Evolutionary conservation across 2,329 filamentous ascomycete species (phyloP), one percentile per base, ranked within the genome.

Genomic region (Pseudodiploospora longispora): DNA sequence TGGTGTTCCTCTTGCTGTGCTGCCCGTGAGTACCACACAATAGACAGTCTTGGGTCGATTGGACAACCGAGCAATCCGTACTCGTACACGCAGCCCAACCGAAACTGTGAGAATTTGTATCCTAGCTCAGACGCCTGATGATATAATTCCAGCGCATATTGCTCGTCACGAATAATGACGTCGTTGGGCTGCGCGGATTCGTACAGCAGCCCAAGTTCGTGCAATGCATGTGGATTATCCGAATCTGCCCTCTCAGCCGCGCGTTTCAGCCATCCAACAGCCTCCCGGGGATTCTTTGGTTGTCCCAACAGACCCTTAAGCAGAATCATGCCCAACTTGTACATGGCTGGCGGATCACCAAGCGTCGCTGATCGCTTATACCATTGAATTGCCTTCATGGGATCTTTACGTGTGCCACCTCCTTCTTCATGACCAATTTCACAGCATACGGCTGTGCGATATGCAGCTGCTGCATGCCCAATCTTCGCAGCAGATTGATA

Each of bases 241-340:
- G 74, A 68, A 58, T 96, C 88, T 0, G 91, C 90, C 27, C 82
- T 77, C 54, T 97, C 90, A 1, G 90, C 90, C 2, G 93, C 93
- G 37, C 90, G 81, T 69, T 95, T 95, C 42, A 98, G 75, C 90
- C 93, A 97, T 27, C 80, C 82, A 27, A 96, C 78, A 12, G 89
- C 90, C 66, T 97, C 93, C 36, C 85, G 78, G 3, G 87, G 78
- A 58, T 94, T 95, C 58, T 74, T 80, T 27, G 75, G 77, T 60
- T 97, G 90, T 4, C 90, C 90, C n/a, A 98, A 76, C 29, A 97
- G 73, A 8, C 91, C 93, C 64, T 97, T 97, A 43, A 97, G 77
- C 49, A 87, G 71, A 52, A 98, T 95, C 83, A 96, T 95, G 47
- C 93, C 93, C 66, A 97, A 82, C 66, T 98, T 98, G 71, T 96